phyloP scores from a whole-genome alignment of 805 yeast genomes.

The Phaffomyces antillensis region DNA sequence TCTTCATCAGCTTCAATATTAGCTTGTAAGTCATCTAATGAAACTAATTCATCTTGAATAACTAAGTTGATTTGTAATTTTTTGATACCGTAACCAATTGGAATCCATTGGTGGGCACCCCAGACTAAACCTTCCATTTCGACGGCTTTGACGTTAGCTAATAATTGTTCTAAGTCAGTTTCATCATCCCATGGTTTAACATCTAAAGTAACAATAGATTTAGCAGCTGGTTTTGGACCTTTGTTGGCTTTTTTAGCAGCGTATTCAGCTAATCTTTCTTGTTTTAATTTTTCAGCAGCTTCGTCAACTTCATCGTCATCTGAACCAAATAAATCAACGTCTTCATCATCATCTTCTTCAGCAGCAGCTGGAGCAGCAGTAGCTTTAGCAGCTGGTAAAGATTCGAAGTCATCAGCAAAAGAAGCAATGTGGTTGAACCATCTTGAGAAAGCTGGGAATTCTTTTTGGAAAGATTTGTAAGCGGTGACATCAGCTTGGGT shows the following conservation, averaged over 20 bases:
- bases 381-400: conserved; percentile 70
- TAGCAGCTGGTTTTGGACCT: conserved; percentile 98
- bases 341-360: conserved; percentile 77
- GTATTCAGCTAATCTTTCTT: conserved; percentile 96
- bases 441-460: conserved; percentile 93
- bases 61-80: conserved; percentile 98
- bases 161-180: conserved; percentile 86
- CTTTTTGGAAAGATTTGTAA: conserved; percentile 87
- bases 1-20: conserved; percentile 86
- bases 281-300: conserved; percentile 95
- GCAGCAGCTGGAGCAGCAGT: conserved; percentile 56
- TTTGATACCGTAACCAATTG: conserved; percentile 99
- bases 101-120: conserved; percentile 97
- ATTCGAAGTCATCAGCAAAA: conserved; percentile 74
- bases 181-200: conserved; percentile 99
- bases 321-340: conserved; percentile 91
- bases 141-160: conserved; percentile 78
- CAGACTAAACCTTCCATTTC: conserved; percentile 90
- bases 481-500: conserved; percentile 93
- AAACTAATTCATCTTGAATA: conserved; percentile 94
- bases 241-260: conserved; percentile 95
- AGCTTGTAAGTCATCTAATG: conserved; percentile 81
- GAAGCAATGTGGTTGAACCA: conserved; percentile 99
- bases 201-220: conserved; percentile 92
- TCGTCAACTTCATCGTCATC: conserved; percentile 89